Base-by-base conservation (phyloP, 345 rosid genomes). In the Salix brachista region DNA sequence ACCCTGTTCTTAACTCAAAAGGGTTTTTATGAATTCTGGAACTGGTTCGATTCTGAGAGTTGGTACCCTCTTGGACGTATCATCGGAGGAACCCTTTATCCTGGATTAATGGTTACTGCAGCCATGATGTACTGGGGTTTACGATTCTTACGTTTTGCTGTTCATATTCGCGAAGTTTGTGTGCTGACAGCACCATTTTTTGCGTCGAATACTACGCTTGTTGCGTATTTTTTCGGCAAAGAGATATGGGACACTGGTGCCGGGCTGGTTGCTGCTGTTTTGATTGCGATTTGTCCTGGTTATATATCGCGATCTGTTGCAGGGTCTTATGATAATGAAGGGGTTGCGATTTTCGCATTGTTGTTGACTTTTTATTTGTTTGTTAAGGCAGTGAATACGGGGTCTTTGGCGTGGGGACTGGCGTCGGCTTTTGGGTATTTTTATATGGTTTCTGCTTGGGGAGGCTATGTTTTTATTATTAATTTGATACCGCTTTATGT, bases 371-470 rank as follows among this genome's bases (percentile, higher is more conserved):
- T 96, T 81, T 96, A 90, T 77, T 83, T 96, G 78, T 96, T 94
- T 74, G 93, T 93, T 30, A 96, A 92, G 82, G 97, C 99, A 0
- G 98, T 96, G 19, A 96, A 93, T 34, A 92, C 98, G 32, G 99
- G 99, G 1, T 96, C 97, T 0, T 83, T 93, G 74, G 87, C 98
- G 13, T 96, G 99, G 99, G 84, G 91, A 14, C 73, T 96, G 83
- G 97, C 86, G 58, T 89, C 99, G n/a, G 99, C 98, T 16, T 92
- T 96, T 75, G 97, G 97, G 67, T 96, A 96, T 80, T 96, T 96
- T 52, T 96, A 93, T 69, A 96, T 96, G 99, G 99, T 96, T 72
- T 96, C 99, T 0, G 98, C 99, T 3, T 96, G 99, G 99, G 99
- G 99, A 66, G 99, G 99, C 9, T 96, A 96, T 85, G 97, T 96